These are phyloP conservation scores for Suhomyces bokatorum DNA, from an alignment of 1,139 yeast species.

Conservation along the genomic window DNA sequence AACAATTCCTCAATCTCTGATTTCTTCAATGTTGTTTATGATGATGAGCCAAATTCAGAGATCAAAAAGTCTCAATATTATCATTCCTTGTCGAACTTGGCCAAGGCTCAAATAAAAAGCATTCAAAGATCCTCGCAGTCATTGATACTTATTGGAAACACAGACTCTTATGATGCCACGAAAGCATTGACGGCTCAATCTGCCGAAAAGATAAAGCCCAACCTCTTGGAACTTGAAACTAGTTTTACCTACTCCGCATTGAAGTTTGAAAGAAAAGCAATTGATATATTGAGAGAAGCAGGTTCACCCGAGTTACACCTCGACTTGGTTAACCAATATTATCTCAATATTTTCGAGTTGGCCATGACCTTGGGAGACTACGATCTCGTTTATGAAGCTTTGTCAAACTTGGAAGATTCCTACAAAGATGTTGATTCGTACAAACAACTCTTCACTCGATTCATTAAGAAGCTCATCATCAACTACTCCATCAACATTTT, in stretches of 20 bases:
- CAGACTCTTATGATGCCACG: neutral
- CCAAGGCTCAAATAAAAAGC: slow-evolving; percentile 22
- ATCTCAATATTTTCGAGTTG: slow-evolving; percentile 34
- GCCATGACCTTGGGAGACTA: slow-evolving; percentile 29
- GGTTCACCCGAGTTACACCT: neutral
- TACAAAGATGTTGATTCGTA: slow-evolving; percentile 14
- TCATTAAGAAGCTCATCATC: slow-evolving; percentile 29
- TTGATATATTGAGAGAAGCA: slow-evolving; percentile 21
- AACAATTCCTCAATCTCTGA: slow-evolving; percentile 18
- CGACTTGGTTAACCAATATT: slow-evolving; percentile 15
- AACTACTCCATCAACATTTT: slow-evolving; percentile 24
- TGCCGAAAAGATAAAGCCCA: neutral
- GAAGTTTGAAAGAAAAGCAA: slow-evolving; percentile 35
- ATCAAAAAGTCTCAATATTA: slow-evolving; percentile 32
- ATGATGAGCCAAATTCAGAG: slow-evolving; percentile 13
- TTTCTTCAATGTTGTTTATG: slow-evolving; percentile 26
- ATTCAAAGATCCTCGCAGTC: slow-evolving; percentile 8
- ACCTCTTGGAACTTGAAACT: slow-evolving; percentile 13
- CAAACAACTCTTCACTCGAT: slow-evolving; percentile 19
- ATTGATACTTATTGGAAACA: slow-evolving; percentile 3
- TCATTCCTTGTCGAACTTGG: slow-evolving; percentile 36
- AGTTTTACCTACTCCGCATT: slow-evolving; percentile 30
- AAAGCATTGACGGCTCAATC: neutral
- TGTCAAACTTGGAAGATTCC: slow-evolving; percentile 22
- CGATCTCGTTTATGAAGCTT: slow-evolving; percentile 28